Conservation (phyloP, 73 alveolate genomes). For the Breviolum minutum region DNA sequence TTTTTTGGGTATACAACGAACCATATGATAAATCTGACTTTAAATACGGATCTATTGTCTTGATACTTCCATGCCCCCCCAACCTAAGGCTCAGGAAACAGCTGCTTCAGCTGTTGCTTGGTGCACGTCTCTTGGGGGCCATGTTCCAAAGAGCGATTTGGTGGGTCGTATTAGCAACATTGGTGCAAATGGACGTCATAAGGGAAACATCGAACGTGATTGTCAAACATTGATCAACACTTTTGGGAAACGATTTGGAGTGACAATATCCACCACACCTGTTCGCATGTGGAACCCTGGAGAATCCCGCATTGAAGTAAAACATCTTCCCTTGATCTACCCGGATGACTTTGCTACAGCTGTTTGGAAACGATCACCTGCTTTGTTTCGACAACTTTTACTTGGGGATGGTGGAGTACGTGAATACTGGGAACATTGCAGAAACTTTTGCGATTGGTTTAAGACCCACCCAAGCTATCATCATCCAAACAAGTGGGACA, state of each 20-base stretch:
- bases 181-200: not conserved
- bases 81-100: not conserved
- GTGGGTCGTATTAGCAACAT: not conserved
- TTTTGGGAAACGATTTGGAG: not conserved
- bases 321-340: not conserved
- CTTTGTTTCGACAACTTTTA: not conserved
- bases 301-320: not conserved
- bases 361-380: not conserved
- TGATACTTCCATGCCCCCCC: not conserved
- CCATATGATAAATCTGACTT: no score
- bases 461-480: not conserved
- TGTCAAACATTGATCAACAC: not conserved
- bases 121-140: not conserved
- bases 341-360: not conserved
- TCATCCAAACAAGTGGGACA: not conserved
- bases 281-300: not conserved
- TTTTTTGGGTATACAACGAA: no score
- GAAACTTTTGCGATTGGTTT: not conserved
- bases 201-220: not conserved
- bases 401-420: not conserved
- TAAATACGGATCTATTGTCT: not conserved
- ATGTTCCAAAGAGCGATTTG: not conserved
- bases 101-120: not conserved
- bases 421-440: not conserved
- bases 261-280: not conserved